phyloP scores from a whole-genome alignment of 345 rosid genomes.

The Heritiera fomes region DNA sequence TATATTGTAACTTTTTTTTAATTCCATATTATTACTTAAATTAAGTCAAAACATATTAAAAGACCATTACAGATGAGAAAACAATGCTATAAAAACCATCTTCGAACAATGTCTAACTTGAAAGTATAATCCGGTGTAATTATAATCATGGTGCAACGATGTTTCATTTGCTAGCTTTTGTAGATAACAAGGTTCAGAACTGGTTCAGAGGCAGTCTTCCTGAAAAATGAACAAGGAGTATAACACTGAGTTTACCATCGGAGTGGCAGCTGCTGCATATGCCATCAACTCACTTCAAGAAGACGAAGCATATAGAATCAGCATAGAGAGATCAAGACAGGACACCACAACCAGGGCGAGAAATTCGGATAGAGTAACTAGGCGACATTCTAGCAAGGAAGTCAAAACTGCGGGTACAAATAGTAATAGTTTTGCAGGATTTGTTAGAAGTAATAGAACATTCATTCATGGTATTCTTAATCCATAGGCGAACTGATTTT shows the following conservation, averaged over 20 bases:
- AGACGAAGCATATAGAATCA: not conserved
- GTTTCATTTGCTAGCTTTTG: not conserved
- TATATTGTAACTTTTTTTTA: too few species aligned
- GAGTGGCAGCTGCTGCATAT: slow-evolving; percentile 16
- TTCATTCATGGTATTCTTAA: not conserved
- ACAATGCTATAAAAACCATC: too few species aligned
- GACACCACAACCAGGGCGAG: not conserved
- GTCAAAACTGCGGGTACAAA: not conserved
- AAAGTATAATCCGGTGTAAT: too few species aligned
- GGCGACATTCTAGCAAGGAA: slow-evolving; percentile 5
- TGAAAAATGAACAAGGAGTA: slow-evolving; percentile 12
- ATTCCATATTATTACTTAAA: too few species aligned
- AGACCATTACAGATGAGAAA: too few species aligned
- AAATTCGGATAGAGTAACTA: not conserved
- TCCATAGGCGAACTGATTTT: not conserved
- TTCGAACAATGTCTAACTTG: too few species aligned
- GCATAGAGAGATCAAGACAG: not conserved
- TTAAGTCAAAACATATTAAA: too few species aligned
- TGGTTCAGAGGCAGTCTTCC: not conserved
- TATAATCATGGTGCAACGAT: not conserved
- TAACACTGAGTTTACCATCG: not conserved
- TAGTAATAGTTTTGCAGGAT: not conserved
- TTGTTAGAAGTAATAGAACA: too few species aligned
- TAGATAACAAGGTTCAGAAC: not conserved
- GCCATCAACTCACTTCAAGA: not conserved